phyloP scores from a whole-genome alignment of 2,329 filamentous ascomycete genomes.

The Paradendryphiella salina region DNA sequence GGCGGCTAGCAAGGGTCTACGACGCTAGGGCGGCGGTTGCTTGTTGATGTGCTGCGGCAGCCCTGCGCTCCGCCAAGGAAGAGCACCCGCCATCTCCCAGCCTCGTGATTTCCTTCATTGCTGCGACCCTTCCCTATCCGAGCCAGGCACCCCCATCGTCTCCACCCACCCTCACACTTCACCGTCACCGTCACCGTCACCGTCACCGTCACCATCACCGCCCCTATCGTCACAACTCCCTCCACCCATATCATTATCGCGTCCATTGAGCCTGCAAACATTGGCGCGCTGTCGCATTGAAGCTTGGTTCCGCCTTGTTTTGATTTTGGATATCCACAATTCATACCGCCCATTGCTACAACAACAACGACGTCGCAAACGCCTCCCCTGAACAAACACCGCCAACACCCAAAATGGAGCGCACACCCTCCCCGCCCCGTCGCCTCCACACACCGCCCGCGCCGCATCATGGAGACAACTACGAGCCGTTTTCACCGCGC shows the following conservation, averaged over 20 bases:
- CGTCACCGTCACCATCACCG: constrained; percentile 20
- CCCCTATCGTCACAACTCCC: constrained; percentile 9
- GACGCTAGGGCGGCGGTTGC: constrained; percentile 2
- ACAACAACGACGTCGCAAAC: constrained; percentile 19
- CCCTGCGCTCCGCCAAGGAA: constrained; percentile 7
- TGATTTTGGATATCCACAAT: constrained; percentile 26
- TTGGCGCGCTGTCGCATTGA: constrained; percentile 9
- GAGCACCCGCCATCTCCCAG: constrained; percentile 32
- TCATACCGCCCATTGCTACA: constrained; percentile 20
- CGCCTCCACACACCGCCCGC: constrained; percentile 68
- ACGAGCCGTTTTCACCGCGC: constrained; percentile 72
- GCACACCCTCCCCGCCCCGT: constrained; percentile 65
- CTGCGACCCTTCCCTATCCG: constrained; percentile 20
- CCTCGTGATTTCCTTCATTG: constrained; percentile 25
- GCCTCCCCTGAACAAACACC: constrained; percentile 13
- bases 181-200: constrained; percentile 21
- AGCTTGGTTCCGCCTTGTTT: constrained; percentile 30
- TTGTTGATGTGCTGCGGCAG: constrained; percentile 16
- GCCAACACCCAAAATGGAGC: constrained; percentile 37
- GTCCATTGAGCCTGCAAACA: constrained; percentile 9
- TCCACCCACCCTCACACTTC: constrained; percentile 18
- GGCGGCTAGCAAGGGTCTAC: constrained; percentile 13
- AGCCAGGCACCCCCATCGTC: constrained; percentile 18
- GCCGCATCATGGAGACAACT: constrained; percentile 70
- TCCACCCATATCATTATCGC: constrained; percentile 10